A percentile compares a stretch with the other conserved stretches of the same genome.
phyloP scores from a whole-genome alignment of 1,284 basidiomycete genomes.

The Microbotryum lychnidis-dioicae region DNA sequence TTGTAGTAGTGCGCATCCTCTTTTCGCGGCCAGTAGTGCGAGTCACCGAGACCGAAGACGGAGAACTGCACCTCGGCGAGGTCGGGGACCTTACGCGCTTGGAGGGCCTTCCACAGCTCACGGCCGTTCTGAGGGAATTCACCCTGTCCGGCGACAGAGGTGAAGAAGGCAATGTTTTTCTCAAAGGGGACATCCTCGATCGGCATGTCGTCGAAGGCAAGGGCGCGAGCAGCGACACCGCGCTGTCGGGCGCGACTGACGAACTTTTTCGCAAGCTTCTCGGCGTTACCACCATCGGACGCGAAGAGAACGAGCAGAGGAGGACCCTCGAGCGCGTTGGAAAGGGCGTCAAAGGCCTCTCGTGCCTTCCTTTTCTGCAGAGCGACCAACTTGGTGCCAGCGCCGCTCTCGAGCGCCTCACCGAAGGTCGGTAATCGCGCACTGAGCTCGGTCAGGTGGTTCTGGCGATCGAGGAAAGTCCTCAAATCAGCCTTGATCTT shows the following conservation, averaged over 20 bases:
- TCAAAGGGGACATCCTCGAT: constrained; percentile 60
- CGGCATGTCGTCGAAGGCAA: constrained; percentile 66
- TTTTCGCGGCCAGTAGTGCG: constrained; percentile 96
- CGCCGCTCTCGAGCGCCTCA: constrained; percentile 74
- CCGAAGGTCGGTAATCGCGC: constrained; percentile 69
- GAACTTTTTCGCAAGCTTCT: constrained; percentile 89
- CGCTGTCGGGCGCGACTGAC: constrained; percentile 73
- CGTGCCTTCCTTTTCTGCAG: constrained; percentile 75
- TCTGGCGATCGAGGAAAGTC: constrained; percentile 91
- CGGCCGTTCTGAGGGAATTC: constrained; percentile 96
- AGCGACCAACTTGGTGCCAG: constrained; percentile 59
- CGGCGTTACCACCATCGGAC: constrained; percentile 87
- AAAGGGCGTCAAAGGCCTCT: constrained; percentile 75
- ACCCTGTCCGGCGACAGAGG: constrained; percentile 96
- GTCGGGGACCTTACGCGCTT: constrained; percentile 42
- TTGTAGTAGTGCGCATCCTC: constrained; percentile 98
- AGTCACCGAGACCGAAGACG: constrained; percentile 95
- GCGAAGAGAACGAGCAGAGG: constrained; percentile 84
- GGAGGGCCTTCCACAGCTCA: constrained; percentile 73
- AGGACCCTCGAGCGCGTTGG: constrained; percentile 79
- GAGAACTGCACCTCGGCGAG: constrained; percentile 60
- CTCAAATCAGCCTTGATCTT: constrained; percentile 90
- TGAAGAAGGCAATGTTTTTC: constrained; percentile 73
- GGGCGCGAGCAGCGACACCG: constrained; percentile 66
- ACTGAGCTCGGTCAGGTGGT: constrained; percentile 87